These are phyloP conservation scores for Mycena chlorophos DNA, from an alignment of 768 basidiomycete species.

Conservation along the genomic window DNA sequence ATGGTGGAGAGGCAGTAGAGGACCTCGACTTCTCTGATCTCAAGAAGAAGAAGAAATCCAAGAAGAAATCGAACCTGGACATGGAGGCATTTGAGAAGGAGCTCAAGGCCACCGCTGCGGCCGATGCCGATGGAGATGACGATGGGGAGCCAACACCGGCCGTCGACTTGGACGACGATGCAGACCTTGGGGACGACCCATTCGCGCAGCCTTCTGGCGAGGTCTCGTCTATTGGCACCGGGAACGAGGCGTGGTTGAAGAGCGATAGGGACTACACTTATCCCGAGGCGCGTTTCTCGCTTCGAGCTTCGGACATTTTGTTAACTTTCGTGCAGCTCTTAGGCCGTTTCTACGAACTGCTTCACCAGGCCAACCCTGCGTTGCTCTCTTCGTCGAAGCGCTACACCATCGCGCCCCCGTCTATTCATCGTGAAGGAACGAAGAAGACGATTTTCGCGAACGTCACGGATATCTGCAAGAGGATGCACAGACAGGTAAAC, in stretches of 20 bases:
- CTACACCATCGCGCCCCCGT: slow-evolving; percentile 96
- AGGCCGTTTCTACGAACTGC: slow-evolving; percentile 84
- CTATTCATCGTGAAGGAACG: slow-evolving; percentile 92
- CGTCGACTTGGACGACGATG: slow-evolving; percentile 71
- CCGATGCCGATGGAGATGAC: slow-evolving; percentile 58
- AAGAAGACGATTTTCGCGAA: slow-evolving; percentile 98
- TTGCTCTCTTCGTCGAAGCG: slow-evolving; percentile 84
- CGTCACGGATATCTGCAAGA: slow-evolving; percentile 94
- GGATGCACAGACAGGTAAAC: slow-evolving; percentile 83
- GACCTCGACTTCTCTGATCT: slow-evolving; percentile 94
- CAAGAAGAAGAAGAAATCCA: slow-evolving; percentile 94
- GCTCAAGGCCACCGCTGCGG: slow-evolving; percentile 63
- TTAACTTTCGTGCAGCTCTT: slow-evolving; percentile 63
- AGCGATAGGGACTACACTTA: slow-evolving; percentile 97
- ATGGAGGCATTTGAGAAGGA: slow-evolving; percentile 95
- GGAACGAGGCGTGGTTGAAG: slow-evolving; percentile 85
- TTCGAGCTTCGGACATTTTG: not conserved
- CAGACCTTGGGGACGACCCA: slow-evolving; percentile 86
- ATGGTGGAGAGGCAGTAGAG: slow-evolving; percentile 54
- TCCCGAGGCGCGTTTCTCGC: slow-evolving; percentile 63
- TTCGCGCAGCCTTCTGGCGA: slow-evolving; percentile 62
- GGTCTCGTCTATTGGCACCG: slow-evolving; percentile 64
- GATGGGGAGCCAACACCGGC: slow-evolving; percentile 61
- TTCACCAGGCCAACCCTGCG: slow-evolving; percentile 93
- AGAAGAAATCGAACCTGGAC: slow-evolving; percentile 88